Conservation (phyloP, 768 basidiomycete species). For the Suillus brevipes region DNA sequence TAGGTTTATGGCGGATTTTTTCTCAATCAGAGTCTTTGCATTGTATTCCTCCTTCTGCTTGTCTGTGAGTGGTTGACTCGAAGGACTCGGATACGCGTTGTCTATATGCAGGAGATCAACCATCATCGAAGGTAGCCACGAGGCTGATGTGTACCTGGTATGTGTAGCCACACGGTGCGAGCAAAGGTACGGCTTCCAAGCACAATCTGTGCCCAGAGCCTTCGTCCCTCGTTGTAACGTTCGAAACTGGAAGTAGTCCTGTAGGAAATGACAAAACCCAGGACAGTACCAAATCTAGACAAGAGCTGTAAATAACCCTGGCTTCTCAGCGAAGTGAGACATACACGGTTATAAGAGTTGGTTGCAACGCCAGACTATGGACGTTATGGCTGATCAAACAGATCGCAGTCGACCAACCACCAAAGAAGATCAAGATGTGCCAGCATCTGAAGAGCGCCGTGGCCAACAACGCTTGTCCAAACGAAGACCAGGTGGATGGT, state of each 20-base stretch:
- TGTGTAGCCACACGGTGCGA: constrained; percentile 67
- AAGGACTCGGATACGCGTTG: constrained; percentile 21
- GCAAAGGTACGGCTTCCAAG: constrained; percentile 55
- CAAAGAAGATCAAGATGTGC: constrained; percentile 65
- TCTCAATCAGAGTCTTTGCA: constrained; percentile 57
- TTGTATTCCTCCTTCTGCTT: constrained; percentile 36
- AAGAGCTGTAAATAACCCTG: constrained; percentile 30
- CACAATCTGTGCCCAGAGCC: constrained; percentile 70
- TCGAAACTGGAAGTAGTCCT: constrained; percentile 73
- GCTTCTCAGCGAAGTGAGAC: constrained; percentile 21
- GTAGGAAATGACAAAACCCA: constrained; percentile 76
- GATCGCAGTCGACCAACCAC: constrained; percentile 61
- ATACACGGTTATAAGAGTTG: constrained; percentile 70
- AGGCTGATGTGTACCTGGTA: constrained; percentile 44
- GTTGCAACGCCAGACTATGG: constrained; percentile 43
- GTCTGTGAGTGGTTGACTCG: constrained; percentile 16
- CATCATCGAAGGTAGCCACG: neutral
- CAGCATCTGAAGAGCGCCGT: constrained; percentile 33
- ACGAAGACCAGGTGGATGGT: constrained; percentile 29
- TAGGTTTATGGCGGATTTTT: constrained; percentile 68
- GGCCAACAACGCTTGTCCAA: constrained; percentile 41
- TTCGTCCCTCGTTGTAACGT: constrained; percentile 73
- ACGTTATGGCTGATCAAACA: constrained; percentile 50
- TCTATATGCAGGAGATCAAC: constrained; percentile 18
- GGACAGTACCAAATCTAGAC: constrained; percentile 54